A percentile compares a stretch with the other conserved stretches of the same genome.
Evolutionary conservation across 2,329 filamentous ascomycete genomes (phyloP).

Genomic region (Colletotrichum siamense): DNA sequence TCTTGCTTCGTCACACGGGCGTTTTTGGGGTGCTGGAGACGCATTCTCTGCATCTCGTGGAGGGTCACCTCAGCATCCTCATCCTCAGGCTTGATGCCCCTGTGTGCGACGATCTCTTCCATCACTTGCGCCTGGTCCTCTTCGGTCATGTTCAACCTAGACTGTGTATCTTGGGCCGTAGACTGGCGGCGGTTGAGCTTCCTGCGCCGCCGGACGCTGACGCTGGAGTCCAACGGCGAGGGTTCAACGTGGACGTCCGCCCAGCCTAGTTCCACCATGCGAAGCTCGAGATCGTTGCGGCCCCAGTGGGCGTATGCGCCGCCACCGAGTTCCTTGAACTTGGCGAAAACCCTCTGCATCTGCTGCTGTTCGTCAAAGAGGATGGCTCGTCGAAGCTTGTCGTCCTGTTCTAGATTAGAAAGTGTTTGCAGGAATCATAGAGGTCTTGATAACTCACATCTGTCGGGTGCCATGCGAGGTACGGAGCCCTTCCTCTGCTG

Average conservation of each 20-base stretch:
- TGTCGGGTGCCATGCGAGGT: constrained; percentile 50
- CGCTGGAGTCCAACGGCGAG: constrained; percentile 37
- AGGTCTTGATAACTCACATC: constrained; percentile 49
- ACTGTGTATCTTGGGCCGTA: constrained; percentile 11
- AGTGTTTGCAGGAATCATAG: neutral
- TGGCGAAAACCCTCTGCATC: constrained; percentile 46
- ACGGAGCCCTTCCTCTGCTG: constrained; percentile 54
- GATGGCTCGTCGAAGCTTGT: constrained; percentile 30
- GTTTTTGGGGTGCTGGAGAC: neutral
- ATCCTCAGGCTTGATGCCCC: constrained; percentile 10
- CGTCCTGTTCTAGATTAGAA: constrained; percentile 43
- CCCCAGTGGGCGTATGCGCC: constrained; percentile 55
- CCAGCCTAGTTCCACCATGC: constrained; percentile 52
- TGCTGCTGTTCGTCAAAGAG: neutral
- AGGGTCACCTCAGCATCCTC: constrained; percentile 13
- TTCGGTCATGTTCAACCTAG: constrained; percentile 10
- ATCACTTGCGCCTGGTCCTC: constrained; percentile 20
- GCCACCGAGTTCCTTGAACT: constrained; percentile 56
- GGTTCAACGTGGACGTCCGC: constrained; percentile 44
- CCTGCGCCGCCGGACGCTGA: constrained; percentile 43
- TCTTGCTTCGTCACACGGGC: neutral
- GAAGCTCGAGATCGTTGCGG: constrained; percentile 53
- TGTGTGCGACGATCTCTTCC: constrained; percentile 22
- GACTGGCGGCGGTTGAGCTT: constrained; percentile 36
- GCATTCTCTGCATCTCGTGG: neutral